Evolutionary conservation across 1,284 basidiomycete genomes (phyloP).

Genomic region (Leccinum subfulvum): DNA sequence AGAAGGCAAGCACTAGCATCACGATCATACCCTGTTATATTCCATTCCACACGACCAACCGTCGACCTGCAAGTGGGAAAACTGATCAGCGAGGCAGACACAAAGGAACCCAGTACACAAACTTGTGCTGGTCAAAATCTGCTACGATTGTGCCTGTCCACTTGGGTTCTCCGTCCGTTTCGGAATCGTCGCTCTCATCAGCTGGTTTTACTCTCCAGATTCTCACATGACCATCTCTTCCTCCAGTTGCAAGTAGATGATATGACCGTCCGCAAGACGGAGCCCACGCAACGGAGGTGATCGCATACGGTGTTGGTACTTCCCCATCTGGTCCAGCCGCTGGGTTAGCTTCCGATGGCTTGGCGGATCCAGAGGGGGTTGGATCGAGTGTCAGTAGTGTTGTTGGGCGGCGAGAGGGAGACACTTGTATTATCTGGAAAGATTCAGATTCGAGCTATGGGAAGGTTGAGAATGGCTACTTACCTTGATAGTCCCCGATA

Average conservation of each 20-base stretch:
- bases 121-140: slow-evolving; percentile 86
- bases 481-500: slow-evolving; percentile 74
- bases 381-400: slow-evolving; percentile 45
- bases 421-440: slow-evolving; percentile 56
- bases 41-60: slow-evolving; percentile 81
- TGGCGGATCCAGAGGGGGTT: slow-evolving; percentile 28
- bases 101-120: slow-evolving; percentile 7
- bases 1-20: background rate
- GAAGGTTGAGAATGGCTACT: background rate
- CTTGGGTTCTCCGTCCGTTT: slow-evolving; percentile 45
- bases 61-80: slow-evolving; percentile 44
- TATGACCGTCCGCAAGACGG: slow-evolving; percentile 89
- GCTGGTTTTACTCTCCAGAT: slow-evolving; percentile 80
- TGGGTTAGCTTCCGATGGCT: slow-evolving; percentile 14
- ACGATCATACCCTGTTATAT: slow-evolving; percentile 73
- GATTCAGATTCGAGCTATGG: background rate
- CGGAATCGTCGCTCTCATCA: slow-evolving; percentile 40
- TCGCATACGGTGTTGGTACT: slow-evolving; percentile 49
- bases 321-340: slow-evolving; percentile 35
- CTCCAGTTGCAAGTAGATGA: slow-evolving; percentile 87
- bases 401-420: slow-evolving; percentile 50
- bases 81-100: slow-evolving; percentile 10
- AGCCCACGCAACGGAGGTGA: slow-evolving; percentile 86
- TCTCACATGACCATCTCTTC: slow-evolving; percentile 80
- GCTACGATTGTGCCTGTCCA: slow-evolving; percentile 79